Evolutionary conservation across 2,329 filamentous ascomycete species (phyloP), one percentile per base, ranked within the genome.

Genomic region (Dactylellina sp.): DNA sequence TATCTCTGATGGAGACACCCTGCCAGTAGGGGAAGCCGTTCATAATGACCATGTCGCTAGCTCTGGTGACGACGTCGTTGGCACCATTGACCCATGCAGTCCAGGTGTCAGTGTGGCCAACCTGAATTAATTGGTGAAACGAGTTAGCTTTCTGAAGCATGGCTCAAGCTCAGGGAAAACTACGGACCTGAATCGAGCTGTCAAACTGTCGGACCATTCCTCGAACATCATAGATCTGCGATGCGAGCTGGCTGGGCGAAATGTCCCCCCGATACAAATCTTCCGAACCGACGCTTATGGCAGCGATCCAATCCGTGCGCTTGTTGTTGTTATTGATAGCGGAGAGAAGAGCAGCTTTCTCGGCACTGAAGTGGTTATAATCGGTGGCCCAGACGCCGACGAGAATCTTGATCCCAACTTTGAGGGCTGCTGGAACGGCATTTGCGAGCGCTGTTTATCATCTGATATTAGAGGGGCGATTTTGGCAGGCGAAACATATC

Each of bases 61-160:
- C 70, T 46, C 46, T 65, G n/a, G 61, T 84, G 74, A 90, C 87
- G 60, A 82, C 81, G 77, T 84, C 84, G 83, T 89, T 89, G 78
- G 84, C 84, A 65, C 80, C 74, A 80, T 90, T 86, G 52, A 85
- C 83, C 87, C 86, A 89, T 50, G 83, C 84, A 46, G 88, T 88
- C 87, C 87, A 90, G 61, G 88, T 90, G 81, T 91, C 89, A 76
- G 90, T 88, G 81, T 90, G 88, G 25, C 88, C 88, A 75, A 89
- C 82, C 62, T 74, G 40, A 52, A 50, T 86, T 71, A n/a, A n/a
- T n/a, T n/a, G n/a, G n/a, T n/a, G n/a, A n/a, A n/a, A n/a, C n/a
- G 84, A 81, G 50, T 82, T 83, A 80, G 83, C 80, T 0, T n/a
- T n/a, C n/a, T n/a, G n/a, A n/a, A n/a, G n/a, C n/a, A n/a, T n/a